Evolutionary conservation across 2,329 filamentous ascomycete species (phyloP).

Genomic region (Fusarium albidum): DNA sequence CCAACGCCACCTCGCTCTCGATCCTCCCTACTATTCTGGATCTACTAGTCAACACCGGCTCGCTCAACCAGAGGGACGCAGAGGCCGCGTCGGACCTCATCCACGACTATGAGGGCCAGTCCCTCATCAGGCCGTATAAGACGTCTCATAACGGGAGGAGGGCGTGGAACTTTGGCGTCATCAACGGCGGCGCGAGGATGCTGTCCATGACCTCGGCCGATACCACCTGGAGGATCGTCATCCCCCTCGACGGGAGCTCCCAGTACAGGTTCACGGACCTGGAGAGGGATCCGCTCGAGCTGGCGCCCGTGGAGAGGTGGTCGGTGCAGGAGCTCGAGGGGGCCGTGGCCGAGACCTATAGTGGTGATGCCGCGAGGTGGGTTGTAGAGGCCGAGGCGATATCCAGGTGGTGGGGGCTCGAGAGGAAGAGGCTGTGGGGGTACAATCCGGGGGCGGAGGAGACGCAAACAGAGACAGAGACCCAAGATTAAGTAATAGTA

Average conservation of each 20-base stretch:
- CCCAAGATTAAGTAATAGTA: background rate
- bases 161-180: conserved; percentile 47
- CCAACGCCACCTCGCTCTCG: conserved; percentile 43
- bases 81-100: conserved; percentile 40
- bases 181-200: conserved; percentile 46
- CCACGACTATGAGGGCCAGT: conserved; percentile 47
- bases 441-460: conserved; percentile 18
- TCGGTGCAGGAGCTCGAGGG: conserved; percentile 30
- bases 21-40: conserved; percentile 49
- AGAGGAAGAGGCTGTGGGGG: conserved; percentile 36
- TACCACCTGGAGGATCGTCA: conserved; percentile 43
- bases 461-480: background rate
- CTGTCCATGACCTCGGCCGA: conserved; percentile 44
- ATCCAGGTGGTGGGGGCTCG: conserved; percentile 33
- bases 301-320: conserved; percentile 40
- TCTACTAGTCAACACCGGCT: conserved; percentile 45
- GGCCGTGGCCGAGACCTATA: conserved; percentile 28
- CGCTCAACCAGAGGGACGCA: conserved; percentile 39
- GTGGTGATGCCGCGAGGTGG: conserved; percentile 39
- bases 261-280: conserved; percentile 47
- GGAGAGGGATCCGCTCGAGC: conserved; percentile 41
- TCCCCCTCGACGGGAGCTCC: conserved; percentile 43
- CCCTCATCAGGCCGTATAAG: conserved; percentile 42
- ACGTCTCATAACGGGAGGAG: conserved; percentile 36
- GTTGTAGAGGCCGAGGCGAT: conserved; percentile 36